Conservation (phyloP, 306 rosid species). For the Begonia peltatifolia region DNA sequence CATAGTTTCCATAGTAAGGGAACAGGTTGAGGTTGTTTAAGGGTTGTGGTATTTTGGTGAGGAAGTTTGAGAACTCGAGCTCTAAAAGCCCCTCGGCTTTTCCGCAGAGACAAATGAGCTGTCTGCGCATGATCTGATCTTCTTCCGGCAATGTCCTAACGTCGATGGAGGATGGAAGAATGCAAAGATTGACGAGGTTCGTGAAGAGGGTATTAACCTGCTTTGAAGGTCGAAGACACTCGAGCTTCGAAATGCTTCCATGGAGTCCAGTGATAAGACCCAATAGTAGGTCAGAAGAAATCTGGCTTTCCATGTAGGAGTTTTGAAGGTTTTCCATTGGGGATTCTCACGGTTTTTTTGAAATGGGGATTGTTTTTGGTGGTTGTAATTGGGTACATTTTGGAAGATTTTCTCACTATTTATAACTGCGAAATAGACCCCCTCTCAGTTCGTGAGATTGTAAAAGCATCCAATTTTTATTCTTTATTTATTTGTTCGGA, state of each 20-base stretch:
- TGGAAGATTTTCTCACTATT: too few species aligned
- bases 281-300: slow-evolving; percentile 26
- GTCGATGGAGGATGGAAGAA: slow-evolving; percentile 38
- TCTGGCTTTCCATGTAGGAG: slow-evolving; percentile 21
- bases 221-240: slow-evolving; percentile 50
- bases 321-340: slow-evolving; percentile 15
- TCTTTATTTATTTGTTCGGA: too few species aligned
- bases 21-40: slow-evolving; percentile 36
- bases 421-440: too few species aligned
- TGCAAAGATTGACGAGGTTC: slow-evolving; percentile 46
- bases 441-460: too few species aligned
- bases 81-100: slow-evolving; percentile 56
- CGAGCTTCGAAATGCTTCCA: slow-evolving; percentile 42
- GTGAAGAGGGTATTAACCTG: slow-evolving; percentile 54
- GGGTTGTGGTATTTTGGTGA: slow-evolving; percentile 28
- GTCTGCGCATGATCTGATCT: slow-evolving; percentile 25
- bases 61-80: slow-evolving; percentile 49
- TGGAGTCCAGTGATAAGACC: slow-evolving; percentile 32
- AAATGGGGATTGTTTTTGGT: too few species aligned
- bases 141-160: slow-evolving; percentile 32
- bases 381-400: too few species aligned
- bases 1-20: slow-evolving; percentile 57
- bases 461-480: too few species aligned
- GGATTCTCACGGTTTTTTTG: too few species aligned
- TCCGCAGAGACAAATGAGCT: slow-evolving; percentile 49